phyloP scores from a whole-genome alignment of 345 rosid species.

The Clausena lansium region DNA sequence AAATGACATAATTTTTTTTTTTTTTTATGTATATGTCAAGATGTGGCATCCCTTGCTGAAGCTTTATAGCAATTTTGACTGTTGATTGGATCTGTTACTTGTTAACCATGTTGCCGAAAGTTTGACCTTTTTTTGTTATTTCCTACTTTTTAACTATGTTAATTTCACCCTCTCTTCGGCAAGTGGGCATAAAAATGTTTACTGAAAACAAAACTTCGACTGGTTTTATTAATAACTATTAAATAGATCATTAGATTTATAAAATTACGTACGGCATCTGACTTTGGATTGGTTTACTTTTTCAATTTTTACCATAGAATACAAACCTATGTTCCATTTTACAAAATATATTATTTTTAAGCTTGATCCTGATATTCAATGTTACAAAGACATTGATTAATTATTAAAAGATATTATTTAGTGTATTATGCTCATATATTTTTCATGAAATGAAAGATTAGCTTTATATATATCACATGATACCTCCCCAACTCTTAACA shows the following conservation, averaged over 20 bases:
- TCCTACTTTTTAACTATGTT: neutral
- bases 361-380: neutral
- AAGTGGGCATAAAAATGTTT: neutral
- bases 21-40: neutral
- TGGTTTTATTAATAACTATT: neutral
- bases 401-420: neutral
- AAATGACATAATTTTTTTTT: neutral
- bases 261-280: neutral
- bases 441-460: neutral
- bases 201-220: neutral
- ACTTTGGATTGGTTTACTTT: neutral
- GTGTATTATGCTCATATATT: neutral
- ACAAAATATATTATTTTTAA: neutral
- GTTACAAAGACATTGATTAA: neutral
- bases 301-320: neutral
- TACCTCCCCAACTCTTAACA: neutral
- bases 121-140: no score
- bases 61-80: conserved; percentile 11
- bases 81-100: neutral
- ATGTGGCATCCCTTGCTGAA: conserved; percentile 18
- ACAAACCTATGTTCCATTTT: neutral
- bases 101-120: neutral
- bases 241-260: neutral
- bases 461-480: neutral
- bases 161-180: neutral